Evolutionary conservation across 768 basidiomycete genomes (phyloP), one percentile per base, ranked within the genome.

Genomic region (Amanita phalloides): DNA sequence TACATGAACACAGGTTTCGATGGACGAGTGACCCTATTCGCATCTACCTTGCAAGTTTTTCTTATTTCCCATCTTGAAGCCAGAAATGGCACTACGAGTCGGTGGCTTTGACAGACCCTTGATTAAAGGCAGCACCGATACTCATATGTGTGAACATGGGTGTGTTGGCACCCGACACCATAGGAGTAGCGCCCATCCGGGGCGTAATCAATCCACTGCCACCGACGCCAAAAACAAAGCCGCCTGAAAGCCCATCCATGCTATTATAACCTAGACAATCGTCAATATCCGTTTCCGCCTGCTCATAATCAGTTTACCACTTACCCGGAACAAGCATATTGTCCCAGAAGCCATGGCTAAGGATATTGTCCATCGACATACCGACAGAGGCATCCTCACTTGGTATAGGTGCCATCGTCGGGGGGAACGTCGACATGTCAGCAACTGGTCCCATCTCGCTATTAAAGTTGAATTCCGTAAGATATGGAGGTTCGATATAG

Each of bases 141-240:
- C 64, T 71, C 57, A 64, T 68, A 62, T 75, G 73, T 44, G 71
- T 74, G n/a, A 76, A 59, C 25, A 63, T 64, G 1, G 77, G 77
- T 0, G 75, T 75, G 54, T 76, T 77, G 26, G 60, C 62, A 3
- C 82, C 83, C 14, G 83, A 84, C 33, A 76, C 75, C 36, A 72
- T 57, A 0, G 85, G 82, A 8, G 84, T 80, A 38, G 71, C 63
- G 28, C 81, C 75, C 62, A 81, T 70, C 20, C 78, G 73, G 0
- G 88, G 87, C 7, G 90, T 90, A 58, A 90, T 90, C 50, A 90
- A 68, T 28, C 87, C 89, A 58, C 84, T 89, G 17, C 88, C 90
- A 26, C 86, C 86, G 5, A 83, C 78, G 8, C 90, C 90, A 57
- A 83, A 92, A 20, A 90, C 82, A 63, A 92, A 91, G 5, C 90